Percentiles rank a stretch among this genome's conserved stretches.
These are phyloP conservation scores for Vaccinium macrocarpon DNA, from an alignment of 148 eudicot genomes.

Conservation along the genomic window DNA sequence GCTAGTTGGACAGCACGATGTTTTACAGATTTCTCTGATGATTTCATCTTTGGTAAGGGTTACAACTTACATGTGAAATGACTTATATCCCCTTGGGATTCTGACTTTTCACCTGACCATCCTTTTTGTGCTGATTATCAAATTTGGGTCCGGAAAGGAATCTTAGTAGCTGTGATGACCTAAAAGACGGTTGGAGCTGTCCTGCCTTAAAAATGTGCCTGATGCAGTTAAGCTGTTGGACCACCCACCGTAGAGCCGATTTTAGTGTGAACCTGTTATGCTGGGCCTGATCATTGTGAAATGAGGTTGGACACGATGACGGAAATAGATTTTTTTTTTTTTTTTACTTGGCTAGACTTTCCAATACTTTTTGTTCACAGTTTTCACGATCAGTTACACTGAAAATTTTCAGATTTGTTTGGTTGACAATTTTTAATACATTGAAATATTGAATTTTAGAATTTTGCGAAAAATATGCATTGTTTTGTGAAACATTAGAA, in stretches of 20 bases:
- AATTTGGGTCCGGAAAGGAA: conserved; percentile 14
- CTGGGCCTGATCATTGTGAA: conserved; percentile 21
- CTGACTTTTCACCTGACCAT: conserved; percentile 16
- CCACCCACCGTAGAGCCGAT: conserved; percentile 5
- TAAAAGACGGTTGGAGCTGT: conserved; percentile 23
- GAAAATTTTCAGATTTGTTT: not conserved
- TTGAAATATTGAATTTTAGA: not conserved
- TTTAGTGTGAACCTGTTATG: conserved; percentile 12
- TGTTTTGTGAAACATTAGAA: not conserved
- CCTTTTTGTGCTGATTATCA: conserved; percentile 16
- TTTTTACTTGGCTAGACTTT: conserved; percentile 18
- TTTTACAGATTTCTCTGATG: conserved; percentile 17
- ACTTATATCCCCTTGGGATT: conserved; percentile 22
- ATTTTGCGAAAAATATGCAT: not conserved
- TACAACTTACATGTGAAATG: conserved; percentile 3
- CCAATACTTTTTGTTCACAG: not conserved
- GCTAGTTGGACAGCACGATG: conserved; percentile 5
- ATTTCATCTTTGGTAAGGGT: conserved; percentile 35
- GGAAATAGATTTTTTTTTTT: conserved; percentile 18
- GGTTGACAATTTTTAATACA: not conserved
- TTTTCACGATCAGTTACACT: not conserved
- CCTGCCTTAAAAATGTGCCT: conserved; percentile 13
- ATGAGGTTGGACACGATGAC: conserved; percentile 44
- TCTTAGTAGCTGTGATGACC: conserved; percentile 29
- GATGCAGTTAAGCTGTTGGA: conserved; percentile 26